Evolutionary conservation across 1,139 yeast species (phyloP).

Genomic region (Zygoascus meyerae): DNA sequence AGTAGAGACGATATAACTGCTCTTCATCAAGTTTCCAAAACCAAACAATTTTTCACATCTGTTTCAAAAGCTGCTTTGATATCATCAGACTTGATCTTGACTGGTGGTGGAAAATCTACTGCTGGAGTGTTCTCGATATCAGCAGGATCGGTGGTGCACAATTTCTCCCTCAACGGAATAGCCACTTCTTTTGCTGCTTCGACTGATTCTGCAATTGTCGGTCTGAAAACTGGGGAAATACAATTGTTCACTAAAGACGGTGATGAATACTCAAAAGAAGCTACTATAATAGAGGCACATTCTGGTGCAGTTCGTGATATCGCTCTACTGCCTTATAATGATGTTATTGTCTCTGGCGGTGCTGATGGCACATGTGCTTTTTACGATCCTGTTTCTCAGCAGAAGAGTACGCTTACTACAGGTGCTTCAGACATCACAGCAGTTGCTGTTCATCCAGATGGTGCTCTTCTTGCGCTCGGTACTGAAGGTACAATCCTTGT

Average conservation of each 20-base stretch:
- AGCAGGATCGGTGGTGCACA: background rate
- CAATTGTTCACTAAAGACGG: conserved; percentile 15
- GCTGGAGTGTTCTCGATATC: conserved; percentile 6
- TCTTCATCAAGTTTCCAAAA: conserved; percentile 13
- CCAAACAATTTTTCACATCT: conserved; percentile 25
- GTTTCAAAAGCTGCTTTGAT: conserved; percentile 19
- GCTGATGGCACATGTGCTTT: conserved; percentile 35
- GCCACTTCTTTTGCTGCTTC: conserved; percentile 6
- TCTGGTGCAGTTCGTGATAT: background rate
- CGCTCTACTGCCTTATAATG: conserved; percentile 36
- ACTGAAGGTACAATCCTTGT: conserved; percentile 39
- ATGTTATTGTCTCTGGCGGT: conserved; percentile 35
- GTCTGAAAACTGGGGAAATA: conserved; percentile 22
- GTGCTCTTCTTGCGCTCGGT: conserved; percentile 52
- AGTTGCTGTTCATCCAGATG: conserved; percentile 55
- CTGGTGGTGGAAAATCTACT: conserved; percentile 28
- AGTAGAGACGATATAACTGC: conserved; percentile 14
- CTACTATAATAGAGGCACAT: no score
- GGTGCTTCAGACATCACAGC: conserved; percentile 22
- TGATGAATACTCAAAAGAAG: background rate
- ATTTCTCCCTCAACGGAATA: conserved; percentile 4
- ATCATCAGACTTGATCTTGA: conserved; percentile 17
- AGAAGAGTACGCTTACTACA: background rate
- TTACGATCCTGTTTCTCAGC: conserved; percentile 22
- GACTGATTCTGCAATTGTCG: conserved; percentile 18